Percentiles rank a stretch among this genome's conserved stretches.
Conservation (phyloP, 345 rosid species). For the Rubroshorea leprosula region DNA sequence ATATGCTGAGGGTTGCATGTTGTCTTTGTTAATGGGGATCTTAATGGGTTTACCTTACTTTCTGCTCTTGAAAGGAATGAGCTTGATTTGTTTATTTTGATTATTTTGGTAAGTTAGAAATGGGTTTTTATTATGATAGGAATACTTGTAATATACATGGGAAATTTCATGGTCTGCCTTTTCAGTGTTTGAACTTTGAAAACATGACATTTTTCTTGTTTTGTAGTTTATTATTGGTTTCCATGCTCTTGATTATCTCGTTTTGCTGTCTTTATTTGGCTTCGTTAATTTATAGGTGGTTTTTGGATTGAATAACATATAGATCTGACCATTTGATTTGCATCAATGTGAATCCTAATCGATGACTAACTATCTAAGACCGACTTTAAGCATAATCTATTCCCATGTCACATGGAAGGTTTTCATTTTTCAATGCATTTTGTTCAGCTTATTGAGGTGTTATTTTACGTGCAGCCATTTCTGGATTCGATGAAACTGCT, state of each 20-base stretch:
- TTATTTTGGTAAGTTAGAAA: neutral
- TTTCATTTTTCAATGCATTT: constrained; percentile 33
- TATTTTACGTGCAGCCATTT: constrained; percentile 31
- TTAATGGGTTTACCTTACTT: neutral
- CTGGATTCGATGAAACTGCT: constrained; percentile 24
- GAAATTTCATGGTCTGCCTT: constrained; percentile 2
- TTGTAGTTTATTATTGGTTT: constrained; percentile 20
- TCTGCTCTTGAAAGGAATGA: neutral
- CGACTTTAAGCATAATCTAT: constrained; percentile 50
- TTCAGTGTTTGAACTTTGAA: constrained; percentile 5
- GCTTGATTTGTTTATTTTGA: neutral
- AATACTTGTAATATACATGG: neutral
- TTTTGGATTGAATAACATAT: constrained; percentile 13
- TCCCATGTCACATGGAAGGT: constrained; percentile 60
- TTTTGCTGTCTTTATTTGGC: constrained; percentile 23
- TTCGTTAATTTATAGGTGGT: constrained; percentile 9
- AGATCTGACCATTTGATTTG: constrained; percentile 25
- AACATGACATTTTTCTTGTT: constrained; percentile 30
- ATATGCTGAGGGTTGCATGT: neutral
- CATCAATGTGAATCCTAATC: constrained; percentile 28
- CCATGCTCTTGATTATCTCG: constrained; percentile 20
- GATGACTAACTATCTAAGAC: constrained; percentile 41
- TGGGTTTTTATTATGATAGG: neutral
- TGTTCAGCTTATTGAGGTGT: constrained; percentile 30
- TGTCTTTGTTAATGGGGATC: constrained; percentile 8